Evolutionary conservation across 805 yeast species (phyloP).

Genomic region (Clavispora phyllophila): DNA sequence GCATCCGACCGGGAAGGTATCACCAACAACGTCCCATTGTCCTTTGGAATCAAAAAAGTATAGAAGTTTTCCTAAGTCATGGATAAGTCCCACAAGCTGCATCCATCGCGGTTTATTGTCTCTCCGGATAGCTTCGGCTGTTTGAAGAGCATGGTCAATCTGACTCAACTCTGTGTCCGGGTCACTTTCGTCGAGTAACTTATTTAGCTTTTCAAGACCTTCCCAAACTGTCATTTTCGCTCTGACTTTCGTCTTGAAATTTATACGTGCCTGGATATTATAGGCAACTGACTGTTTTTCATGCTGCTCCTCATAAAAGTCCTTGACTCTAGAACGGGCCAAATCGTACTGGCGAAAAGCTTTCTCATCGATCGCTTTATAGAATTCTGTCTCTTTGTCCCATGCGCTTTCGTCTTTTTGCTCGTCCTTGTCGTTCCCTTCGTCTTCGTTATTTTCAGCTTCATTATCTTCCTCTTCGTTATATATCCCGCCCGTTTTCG

Average conservation of each 20-base stretch:
- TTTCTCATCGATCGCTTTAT: slow-evolving; percentile 31
- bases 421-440: background rate
- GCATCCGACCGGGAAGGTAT: slow-evolving; percentile 74
- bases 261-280: slow-evolving; percentile 65
- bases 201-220: slow-evolving; percentile 56
- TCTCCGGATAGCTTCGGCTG: slow-evolving; percentile 67
- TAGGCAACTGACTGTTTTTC: slow-evolving; percentile 67
- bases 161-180: slow-evolving; percentile 74
- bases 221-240: slow-evolving; percentile 72
- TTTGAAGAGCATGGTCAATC: slow-evolving; percentile 70
- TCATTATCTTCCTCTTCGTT: background rate
- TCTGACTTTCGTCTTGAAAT: slow-evolving; percentile 61
- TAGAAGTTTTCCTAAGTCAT: slow-evolving; percentile 64
- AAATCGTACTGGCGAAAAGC: slow-evolving; percentile 61
- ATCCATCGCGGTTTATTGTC: slow-evolving; percentile 73
- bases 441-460: background rate
- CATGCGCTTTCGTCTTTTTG: slow-evolving; percentile 10
- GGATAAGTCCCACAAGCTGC: slow-evolving; percentile 67
- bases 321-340: slow-evolving; percentile 63
- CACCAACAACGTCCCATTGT: slow-evolving; percentile 81
- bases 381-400: slow-evolving; percentile 25
- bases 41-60: slow-evolving; percentile 70
- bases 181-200: slow-evolving; percentile 64
- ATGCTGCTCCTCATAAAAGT: slow-evolving; percentile 65
- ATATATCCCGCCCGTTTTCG: background rate